Evolutionary conservation across 352 stramenopile genomes (phyloP).

Genomic region (Phytopythium aichiense): DNA sequence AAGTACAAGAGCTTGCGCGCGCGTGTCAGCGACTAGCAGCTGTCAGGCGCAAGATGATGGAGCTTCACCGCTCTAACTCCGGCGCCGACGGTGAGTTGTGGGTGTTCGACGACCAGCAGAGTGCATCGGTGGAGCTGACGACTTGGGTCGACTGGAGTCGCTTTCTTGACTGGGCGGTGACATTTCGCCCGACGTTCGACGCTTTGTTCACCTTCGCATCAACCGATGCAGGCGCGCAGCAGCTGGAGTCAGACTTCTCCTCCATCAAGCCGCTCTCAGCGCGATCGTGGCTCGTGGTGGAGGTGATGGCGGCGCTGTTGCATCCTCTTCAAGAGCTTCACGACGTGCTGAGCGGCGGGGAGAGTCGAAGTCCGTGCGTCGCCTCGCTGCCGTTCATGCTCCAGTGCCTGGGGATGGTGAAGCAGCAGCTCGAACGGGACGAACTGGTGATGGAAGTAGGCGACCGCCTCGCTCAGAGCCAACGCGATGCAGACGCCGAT

Average conservation of each 20-base stretch:
- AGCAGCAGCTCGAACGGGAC: conserved; percentile 21
- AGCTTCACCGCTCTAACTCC: neutral
- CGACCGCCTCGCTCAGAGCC: neutral
- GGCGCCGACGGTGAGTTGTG: conserved; percentile 1
- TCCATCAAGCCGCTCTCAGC: conserved; percentile 5
- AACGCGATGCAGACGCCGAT: conserved; percentile 5
- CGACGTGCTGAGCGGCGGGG: conserved; percentile 29
- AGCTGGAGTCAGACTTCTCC: neutral
- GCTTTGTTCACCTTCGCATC: conserved; percentile 11
- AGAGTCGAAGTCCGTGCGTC: conserved; percentile 3
- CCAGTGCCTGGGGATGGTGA: conserved; percentile 29
- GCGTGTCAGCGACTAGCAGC: neutral
- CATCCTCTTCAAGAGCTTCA: conserved; percentile 38
- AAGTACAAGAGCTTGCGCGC: neutral
- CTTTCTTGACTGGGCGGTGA: conserved; percentile 16
- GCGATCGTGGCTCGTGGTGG: conserved; percentile 28
- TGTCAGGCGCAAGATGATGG: neutral
- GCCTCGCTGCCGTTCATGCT: conserved; percentile 35
- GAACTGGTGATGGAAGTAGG: conserved; percentile 26
- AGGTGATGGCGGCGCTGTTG: conserved; percentile 36
- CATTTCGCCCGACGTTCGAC: conserved; percentile 19
- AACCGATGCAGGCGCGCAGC: conserved; percentile 5
- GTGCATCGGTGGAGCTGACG: conserved; percentile 1
- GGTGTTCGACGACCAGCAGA: neutral
- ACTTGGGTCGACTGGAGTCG: conserved; percentile 23